phyloP scores from a whole-genome alignment of 2,329 filamentous ascomycete species.

The Leptographium wingfieldii region DNA sequence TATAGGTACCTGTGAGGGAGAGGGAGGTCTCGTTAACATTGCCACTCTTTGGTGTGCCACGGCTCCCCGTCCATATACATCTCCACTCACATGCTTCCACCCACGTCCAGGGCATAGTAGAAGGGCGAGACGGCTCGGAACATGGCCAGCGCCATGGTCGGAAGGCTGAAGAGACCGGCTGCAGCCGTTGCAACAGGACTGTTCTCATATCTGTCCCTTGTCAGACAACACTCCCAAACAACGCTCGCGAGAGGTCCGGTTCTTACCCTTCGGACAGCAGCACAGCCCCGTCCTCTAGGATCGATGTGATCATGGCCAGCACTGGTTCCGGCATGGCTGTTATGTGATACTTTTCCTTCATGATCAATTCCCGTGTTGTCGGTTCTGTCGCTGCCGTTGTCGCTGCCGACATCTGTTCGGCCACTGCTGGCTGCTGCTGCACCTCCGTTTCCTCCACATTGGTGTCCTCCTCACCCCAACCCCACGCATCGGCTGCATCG shows the following conservation, averaged over 20 bases:
- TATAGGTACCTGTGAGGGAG: constrained; percentile 42
- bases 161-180: constrained; percentile 56
- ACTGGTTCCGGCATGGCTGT: constrained; percentile 78
- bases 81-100: constrained; percentile 45
- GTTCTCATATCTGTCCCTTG: constrained; percentile 23
- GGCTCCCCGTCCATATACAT: too few relatives aligned
- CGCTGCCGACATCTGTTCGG: constrained; percentile 3
- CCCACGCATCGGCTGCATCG: constrained; percentile 59
- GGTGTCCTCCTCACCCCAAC: constrained; percentile 52
- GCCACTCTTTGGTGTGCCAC: too few relatives aligned
- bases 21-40: not conserved
- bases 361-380: constrained; percentile 51
- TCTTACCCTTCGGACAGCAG: constrained; percentile 39
- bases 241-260: too few relatives aligned
- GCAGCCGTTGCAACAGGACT: constrained; percentile 55
- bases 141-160: constrained; percentile 62
- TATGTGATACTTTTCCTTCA: constrained; percentile 78
- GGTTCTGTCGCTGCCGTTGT: not conserved
- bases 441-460: constrained; percentile 12
- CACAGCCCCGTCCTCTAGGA: constrained; percentile 47
- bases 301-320: constrained; percentile 48
- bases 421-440: constrained; percentile 8
- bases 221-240: constrained; percentile 2
- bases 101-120: constrained; percentile 52
- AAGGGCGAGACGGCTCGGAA: constrained; percentile 66